phyloP scores from a whole-genome alignment of 225 moss, liverwort and hornwort genomes.

The Lunularia cruciata region DNA sequence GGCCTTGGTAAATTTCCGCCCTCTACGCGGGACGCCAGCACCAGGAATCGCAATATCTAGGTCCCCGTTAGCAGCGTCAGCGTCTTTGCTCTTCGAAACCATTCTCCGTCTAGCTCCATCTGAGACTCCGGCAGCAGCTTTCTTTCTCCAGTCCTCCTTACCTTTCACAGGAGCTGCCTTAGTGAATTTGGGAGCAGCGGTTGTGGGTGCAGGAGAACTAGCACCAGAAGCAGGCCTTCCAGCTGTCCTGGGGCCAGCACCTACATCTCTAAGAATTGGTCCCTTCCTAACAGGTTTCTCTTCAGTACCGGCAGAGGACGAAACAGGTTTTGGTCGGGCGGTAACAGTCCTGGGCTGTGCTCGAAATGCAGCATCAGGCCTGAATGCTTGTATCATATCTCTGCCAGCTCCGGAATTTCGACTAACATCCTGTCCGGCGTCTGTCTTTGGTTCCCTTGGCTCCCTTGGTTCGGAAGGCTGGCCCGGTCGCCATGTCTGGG shows the following conservation, averaged over 20 bases:
- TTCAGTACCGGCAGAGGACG: slow-evolving; percentile 18
- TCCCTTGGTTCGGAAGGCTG: slow-evolving; percentile 16
- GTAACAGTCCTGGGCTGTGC: slow-evolving; percentile 37
- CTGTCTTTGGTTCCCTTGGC: slow-evolving; percentile 23
- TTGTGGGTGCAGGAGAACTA: slow-evolving; percentile 20
- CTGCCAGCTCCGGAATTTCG: slow-evolving; percentile 21
- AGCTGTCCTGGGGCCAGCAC: slow-evolving; percentile 51
- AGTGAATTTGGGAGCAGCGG: slow-evolving; percentile 72
- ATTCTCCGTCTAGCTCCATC: slow-evolving; percentile 85
- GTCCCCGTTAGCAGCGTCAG: slow-evolving; percentile 52
- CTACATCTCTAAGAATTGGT: slow-evolving; percentile 64
- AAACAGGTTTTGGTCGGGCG: slow-evolving; percentile 51
- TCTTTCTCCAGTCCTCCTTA: slow-evolving; percentile 99
- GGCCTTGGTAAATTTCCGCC: slow-evolving; percentile 91
- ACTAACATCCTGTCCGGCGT: slow-evolving; percentile 21
- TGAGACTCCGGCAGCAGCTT: slow-evolving; percentile 50
- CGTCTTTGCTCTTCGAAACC: slow-evolving; percentile 59
- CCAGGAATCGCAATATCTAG: slow-evolving; percentile 54
- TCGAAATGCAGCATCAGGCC: slow-evolving; percentile 48
- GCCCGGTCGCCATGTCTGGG: slow-evolving; percentile 39
- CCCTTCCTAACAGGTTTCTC: slow-evolving; percentile 50
- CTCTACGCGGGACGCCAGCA: slow-evolving; percentile 53
- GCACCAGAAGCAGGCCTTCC: slow-evolving; percentile 42
- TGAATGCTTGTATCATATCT: slow-evolving; percentile 37
- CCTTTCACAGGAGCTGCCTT: slow-evolving; percentile 66